Percentiles rank a stretch among this genome's conserved stretches.
phyloP scores from a whole-genome alignment of 2,329 filamentous ascomycete species.

The Aspergillus luchuensis region DNA sequence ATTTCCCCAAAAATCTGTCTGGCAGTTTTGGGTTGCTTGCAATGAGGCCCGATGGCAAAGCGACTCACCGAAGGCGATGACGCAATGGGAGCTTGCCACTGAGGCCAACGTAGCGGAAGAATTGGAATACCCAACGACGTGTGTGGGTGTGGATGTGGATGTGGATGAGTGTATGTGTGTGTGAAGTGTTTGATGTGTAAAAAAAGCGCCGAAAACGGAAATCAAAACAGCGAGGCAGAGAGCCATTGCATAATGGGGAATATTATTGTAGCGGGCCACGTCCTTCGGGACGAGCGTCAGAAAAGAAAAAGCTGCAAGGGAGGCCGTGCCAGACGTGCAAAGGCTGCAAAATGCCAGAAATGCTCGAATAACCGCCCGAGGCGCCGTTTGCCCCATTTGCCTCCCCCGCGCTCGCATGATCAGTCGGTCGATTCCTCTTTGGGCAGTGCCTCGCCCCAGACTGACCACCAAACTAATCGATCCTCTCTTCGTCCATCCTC shows the following conservation, averaged over 20 bases:
- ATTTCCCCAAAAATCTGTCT: neutral
- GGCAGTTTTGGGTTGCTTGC: neutral
- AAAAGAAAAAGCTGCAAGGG: neutral
- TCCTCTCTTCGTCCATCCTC: slow-evolving; percentile 10
- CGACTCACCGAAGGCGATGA: neutral
- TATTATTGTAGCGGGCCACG: neutral
- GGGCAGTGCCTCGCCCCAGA: slow-evolving; percentile 26
- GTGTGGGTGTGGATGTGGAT: neutral
- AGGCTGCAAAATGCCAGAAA: neutral
- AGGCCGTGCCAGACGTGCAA: neutral
- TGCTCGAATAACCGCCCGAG: slow-evolving; percentile 23
- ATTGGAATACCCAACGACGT: slow-evolving; percentile 1
- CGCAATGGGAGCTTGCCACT: slow-evolving; percentile 2
- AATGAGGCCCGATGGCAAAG: neutral
- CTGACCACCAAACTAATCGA: slow-evolving; percentile 10
- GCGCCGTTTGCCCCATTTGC: slow-evolving; percentile 23
- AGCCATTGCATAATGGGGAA: neutral
- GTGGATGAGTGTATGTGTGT: too few species aligned
- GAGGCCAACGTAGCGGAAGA: slow-evolving; percentile 6
- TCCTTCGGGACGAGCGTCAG: neutral
- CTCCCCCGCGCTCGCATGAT: slow-evolving; percentile 46
- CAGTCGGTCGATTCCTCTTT: slow-evolving; percentile 27
- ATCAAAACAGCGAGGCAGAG: neutral
- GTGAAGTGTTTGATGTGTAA: neutral
- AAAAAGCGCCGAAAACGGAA: neutral